Percentiles rank a stretch among this genome's conserved stretches.
These are phyloP conservation scores for Salix koriyanagi DNA, from an alignment of 345 rosid genomes.

Conservation along the genomic window DNA sequence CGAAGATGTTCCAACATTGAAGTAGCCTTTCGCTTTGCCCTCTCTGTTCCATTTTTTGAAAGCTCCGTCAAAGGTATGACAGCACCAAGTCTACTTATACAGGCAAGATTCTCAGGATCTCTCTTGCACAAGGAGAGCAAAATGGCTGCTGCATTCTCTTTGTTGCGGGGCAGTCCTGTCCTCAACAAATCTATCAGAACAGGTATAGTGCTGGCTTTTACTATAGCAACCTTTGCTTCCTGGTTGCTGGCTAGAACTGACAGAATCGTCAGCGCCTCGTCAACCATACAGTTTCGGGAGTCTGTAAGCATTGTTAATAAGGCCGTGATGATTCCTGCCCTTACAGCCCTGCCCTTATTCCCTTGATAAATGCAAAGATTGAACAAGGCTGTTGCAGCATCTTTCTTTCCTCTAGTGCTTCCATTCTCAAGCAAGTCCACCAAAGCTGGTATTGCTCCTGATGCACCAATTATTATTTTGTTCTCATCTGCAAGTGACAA, in stretches of 20 bases:
- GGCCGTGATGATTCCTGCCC: slow-evolving; percentile 72
- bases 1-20: slow-evolving; percentile 71
- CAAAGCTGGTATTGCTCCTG: slow-evolving; percentile 78
- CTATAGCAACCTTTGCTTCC: slow-evolving; percentile 67
- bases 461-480: slow-evolving; percentile 83
- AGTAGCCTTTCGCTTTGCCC: slow-evolving; percentile 77
- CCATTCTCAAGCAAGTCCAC: slow-evolving; percentile 69
- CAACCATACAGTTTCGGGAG: slow-evolving; percentile 59
- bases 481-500: slow-evolving; percentile 84
- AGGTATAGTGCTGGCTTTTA: slow-evolving; percentile 60
- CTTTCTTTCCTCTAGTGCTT: slow-evolving; percentile 80
- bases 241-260: slow-evolving; percentile 70
- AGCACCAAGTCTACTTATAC: slow-evolving; percentile 76
- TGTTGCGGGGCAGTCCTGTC: slow-evolving; percentile 60
- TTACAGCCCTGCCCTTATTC: slow-evolving; percentile 82
- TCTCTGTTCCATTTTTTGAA: slow-evolving; percentile 74
- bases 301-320: slow-evolving; percentile 64
- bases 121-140: slow-evolving; percentile 82
- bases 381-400: slow-evolving; percentile 89
- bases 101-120: slow-evolving; percentile 58
- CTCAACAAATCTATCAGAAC: slow-evolving; percentile 57
- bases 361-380: slow-evolving; percentile 82
- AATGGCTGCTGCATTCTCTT: slow-evolving; percentile 84
- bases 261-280: slow-evolving; percentile 74
- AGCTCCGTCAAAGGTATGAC: slow-evolving; percentile 76